These are phyloP conservation scores for Boechera divaricarpa DNA, from an alignment of 345 rosid genomes.

Conservation along the genomic window DNA sequence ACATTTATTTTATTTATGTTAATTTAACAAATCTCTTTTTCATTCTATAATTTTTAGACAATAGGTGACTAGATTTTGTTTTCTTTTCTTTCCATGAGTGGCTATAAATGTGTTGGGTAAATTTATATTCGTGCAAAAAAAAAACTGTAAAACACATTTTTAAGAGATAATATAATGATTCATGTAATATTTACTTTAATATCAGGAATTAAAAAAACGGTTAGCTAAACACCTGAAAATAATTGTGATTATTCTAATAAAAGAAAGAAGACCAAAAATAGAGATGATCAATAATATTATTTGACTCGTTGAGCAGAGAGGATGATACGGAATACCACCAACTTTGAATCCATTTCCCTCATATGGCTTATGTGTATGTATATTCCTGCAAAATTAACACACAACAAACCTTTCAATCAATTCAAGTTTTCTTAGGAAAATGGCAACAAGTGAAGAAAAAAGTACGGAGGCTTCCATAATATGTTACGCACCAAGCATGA, in stretches of 20 bases:
- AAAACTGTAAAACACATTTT: not conserved
- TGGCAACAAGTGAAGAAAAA: slow-evolving; percentile 34
- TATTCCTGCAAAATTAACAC: slow-evolving; percentile 25
- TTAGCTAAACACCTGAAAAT: slow-evolving; percentile 32
- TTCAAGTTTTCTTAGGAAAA: slow-evolving; percentile 22
- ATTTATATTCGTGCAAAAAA: not conserved
- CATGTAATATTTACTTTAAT: not conserved
- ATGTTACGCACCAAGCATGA: slow-evolving; percentile 90
- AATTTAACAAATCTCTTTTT: not conserved
- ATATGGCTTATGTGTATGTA: slow-evolving; percentile 28
- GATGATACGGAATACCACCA: slow-evolving; percentile 47
- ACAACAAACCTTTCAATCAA: slow-evolving; percentile 23
- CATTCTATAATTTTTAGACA: not conserved
- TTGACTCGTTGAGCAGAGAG: slow-evolving; percentile 42
- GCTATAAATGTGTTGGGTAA: not conserved
- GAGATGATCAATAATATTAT: slow-evolving; percentile 23
- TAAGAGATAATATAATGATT: not conserved
- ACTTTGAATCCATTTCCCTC: slow-evolving; percentile 33
- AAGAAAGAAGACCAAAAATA: slow-evolving; percentile 45
- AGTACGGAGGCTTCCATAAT: slow-evolving; percentile 52
- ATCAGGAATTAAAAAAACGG: not conserved
- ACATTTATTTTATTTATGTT: not conserved
- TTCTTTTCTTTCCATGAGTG: too few relatives aligned
- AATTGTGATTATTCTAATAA: slow-evolving; percentile 26
- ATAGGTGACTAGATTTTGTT: too few relatives aligned